A percentile compares a stretch with the other conserved stretches of the same genome.
Conservation (phyloP, 1,284 basidiomycete genomes). For the Marasmius oreades region DNA sequence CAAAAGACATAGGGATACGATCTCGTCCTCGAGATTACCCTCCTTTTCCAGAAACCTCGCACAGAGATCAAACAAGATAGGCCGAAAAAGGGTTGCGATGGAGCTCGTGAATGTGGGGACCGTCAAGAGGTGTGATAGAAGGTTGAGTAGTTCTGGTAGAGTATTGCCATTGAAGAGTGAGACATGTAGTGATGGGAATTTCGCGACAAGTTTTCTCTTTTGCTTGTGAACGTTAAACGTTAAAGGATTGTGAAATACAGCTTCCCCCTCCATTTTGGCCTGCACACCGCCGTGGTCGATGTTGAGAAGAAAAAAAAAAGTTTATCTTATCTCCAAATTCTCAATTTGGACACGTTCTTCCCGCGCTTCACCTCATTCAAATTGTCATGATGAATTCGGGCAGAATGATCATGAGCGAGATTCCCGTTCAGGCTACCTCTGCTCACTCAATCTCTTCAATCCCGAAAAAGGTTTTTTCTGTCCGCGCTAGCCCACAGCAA, state of each 20-base stretch:
- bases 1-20: constrained; percentile 59
- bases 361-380: background rate
- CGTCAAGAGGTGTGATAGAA: constrained; percentile 48
- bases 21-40: constrained; percentile 44
- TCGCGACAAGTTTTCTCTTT: constrained; percentile 38
- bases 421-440: no score
- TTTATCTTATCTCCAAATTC: background rate
- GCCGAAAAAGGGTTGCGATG: constrained; percentile 59
- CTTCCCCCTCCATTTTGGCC: background rate
- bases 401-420: no score
- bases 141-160: constrained; percentile 35
- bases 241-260: constrained; percentile 36
- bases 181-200: constrained; percentile 34
- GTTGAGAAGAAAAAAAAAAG: constrained; percentile 1
- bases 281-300: background rate
- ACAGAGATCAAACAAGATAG: constrained; percentile 67
- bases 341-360: background rate
- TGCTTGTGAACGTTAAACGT: constrained; percentile 52
- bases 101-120: constrained; percentile 50
- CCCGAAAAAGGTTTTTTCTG: background rate
- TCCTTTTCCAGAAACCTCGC: constrained; percentile 62
- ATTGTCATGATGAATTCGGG: background rate
- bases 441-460: no score
- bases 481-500: background rate
- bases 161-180: constrained; percentile 34